Evolutionary conservation across 148 eudicot genomes (phyloP), one percentile per base, ranked within the genome.

Genomic region (Nyssa sinensis): DNA sequence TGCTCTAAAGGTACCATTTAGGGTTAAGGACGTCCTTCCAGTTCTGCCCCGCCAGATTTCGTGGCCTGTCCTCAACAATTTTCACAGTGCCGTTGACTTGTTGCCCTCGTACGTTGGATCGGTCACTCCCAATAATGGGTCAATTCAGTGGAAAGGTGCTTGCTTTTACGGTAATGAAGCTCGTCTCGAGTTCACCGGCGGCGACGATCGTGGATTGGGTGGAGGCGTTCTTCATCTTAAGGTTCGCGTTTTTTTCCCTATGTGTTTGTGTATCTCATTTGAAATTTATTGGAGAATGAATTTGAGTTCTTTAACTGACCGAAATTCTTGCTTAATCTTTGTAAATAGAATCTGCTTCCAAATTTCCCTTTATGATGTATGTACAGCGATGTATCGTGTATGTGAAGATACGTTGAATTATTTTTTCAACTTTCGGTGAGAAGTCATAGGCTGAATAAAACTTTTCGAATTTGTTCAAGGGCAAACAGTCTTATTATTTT

Each of bases 61-160:
- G n/a, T 92, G 96, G 98, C 97, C 98, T 4, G 97, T 92, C 19
- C 79, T 95, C 27, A 95, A 95, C 80, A 90, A 84, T 74, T 49
- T 95, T 24, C 96, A 93, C 74, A 86, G 84, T 67, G 91, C 98
- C 37, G 94, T 89, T 57, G 98, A 92, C 80, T 88, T 95, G 84
- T 53, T 95, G 77, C 98, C 98, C 35, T 80, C 90, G 33, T 95
- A 82, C 77, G 87, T 95, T 10, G 98, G 97, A 21, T 85, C 98
- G 19, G 81, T 95, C 41, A 61, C 82, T 1, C 94, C 96, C 3
- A 39, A 58, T 70, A 84, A 86, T 72, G 91, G 85, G 57, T 72
- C 88, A 2, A 66, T 80, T 74, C 51, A 77, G 77, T 95, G 98
- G 98, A 84, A 90, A 84, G 98, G 98, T 5, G 90, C 98, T 44